Evolutionary conservation across 805 yeast genomes (phyloP).

Genomic region (Saccharomycopsis amapae): DNA sequence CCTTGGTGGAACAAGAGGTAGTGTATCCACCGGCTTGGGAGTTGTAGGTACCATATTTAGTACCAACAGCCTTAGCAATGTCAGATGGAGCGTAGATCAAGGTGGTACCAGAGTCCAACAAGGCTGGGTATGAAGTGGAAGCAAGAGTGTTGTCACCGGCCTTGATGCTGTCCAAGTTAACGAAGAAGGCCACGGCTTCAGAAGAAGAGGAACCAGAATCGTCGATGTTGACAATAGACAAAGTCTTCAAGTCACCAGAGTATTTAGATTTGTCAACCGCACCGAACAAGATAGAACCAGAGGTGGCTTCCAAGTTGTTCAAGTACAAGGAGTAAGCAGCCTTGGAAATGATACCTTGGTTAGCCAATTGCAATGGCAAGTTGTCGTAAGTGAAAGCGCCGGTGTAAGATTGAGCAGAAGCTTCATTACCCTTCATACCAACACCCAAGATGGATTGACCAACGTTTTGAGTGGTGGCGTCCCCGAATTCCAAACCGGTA

Average conservation of each 20-base stretch:
- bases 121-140: slow-evolving; percentile 31
- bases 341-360: slow-evolving; percentile 35
- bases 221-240: slow-evolving; percentile 23
- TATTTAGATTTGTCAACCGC: slow-evolving; percentile 47
- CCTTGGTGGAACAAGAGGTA: slow-evolving; percentile 10
- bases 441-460: slow-evolving; percentile 15
- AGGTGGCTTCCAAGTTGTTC: slow-evolving; percentile 26
- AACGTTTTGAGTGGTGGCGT: slow-evolving; percentile 7
- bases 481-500: slow-evolving; percentile 11
- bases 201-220: slow-evolving; percentile 14
- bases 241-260: slow-evolving; percentile 34
- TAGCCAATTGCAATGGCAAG: slow-evolving; percentile 29
- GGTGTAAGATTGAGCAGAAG: slow-evolving; percentile 40
- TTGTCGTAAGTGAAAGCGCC: slow-evolving; percentile 24
- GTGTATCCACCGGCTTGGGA: slow-evolving; percentile 20
- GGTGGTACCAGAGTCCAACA: slow-evolving; percentile 40
- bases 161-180: slow-evolving; percentile 19
- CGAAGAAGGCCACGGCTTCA: slow-evolving; percentile 19
- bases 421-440: slow-evolving; percentile 21
- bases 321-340: slow-evolving; percentile 43
- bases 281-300: slow-evolving; percentile 44
- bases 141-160: slow-evolving; percentile 25
- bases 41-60: slow-evolving; percentile 30
- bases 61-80: slow-evolving; percentile 25
- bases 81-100: slow-evolving; percentile 37